These are phyloP conservation scores for Panicum hallii DNA, from an alignment of 202 grass and related monocot species.

Conservation along the genomic window DNA sequence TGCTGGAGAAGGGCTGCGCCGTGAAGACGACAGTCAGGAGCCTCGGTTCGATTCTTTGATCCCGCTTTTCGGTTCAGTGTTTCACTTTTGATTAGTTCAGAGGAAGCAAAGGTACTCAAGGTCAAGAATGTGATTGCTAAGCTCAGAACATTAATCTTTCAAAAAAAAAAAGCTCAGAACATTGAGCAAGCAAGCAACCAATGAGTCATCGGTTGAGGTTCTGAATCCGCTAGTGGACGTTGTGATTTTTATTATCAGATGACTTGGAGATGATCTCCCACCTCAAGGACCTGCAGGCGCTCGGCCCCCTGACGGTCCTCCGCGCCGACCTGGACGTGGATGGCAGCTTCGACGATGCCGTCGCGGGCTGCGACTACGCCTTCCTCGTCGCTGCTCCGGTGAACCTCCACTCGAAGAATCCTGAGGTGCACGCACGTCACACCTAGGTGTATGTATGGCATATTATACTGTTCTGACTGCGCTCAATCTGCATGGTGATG, in stretches of 20 bases:
- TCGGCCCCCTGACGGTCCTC: slow-evolving; percentile 45
- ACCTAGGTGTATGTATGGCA: too few relatives aligned
- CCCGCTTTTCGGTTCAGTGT: too few relatives aligned
- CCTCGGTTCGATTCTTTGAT: neutral
- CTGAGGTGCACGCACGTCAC: slow-evolving; percentile 49
- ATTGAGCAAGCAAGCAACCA: too few relatives aligned
- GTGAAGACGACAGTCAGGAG: neutral
- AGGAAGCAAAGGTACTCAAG: too few relatives aligned
- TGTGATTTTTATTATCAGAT: slow-evolving; percentile 29
- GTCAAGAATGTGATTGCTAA: too few relatives aligned
- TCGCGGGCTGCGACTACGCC: slow-evolving; percentile 54
- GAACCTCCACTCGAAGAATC: slow-evolving; percentile 43
- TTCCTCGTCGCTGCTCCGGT: slow-evolving; percentile 75
- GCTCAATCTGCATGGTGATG: too few relatives aligned
- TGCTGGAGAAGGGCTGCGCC: neutral
- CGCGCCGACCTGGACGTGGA: slow-evolving; percentile 58
- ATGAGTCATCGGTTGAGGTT: too few relatives aligned
- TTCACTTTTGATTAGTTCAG: too few relatives aligned
- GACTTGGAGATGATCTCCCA: slow-evolving; percentile 59
- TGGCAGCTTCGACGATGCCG: slow-evolving; percentile 65
- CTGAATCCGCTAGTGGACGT: too few relatives aligned
- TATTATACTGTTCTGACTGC: too few relatives aligned
- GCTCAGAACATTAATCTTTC: too few relatives aligned
- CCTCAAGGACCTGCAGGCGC: slow-evolving; percentile 50
- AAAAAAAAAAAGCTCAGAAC: too few relatives aligned